Conservation (phyloP, 1,284 basidiomycete species). For the Inonotus obliquus region DNA sequence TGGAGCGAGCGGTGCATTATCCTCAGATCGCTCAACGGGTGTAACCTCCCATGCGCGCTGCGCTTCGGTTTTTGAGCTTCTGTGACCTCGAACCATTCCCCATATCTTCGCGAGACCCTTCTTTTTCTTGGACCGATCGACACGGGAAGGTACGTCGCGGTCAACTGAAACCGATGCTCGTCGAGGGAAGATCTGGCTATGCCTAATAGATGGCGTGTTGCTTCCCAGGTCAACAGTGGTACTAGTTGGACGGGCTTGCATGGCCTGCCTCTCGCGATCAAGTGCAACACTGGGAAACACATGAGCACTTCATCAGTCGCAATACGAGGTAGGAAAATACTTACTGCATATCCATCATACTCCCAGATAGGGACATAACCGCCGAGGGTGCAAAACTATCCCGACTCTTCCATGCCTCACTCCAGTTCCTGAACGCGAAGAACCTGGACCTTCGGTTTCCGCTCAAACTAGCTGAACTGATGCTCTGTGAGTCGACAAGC, state of each 20-base stretch:
- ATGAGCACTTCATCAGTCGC: slow-evolving; percentile 12
- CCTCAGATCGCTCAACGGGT: slow-evolving; percentile 46
- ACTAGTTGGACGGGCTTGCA: slow-evolving; percentile 33
- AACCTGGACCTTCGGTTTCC: slow-evolving; percentile 70
- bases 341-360: slow-evolving; percentile 94
- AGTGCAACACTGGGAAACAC: slow-evolving; percentile 55
- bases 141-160: slow-evolving; percentile 35
- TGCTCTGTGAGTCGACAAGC: slow-evolving; percentile 71
- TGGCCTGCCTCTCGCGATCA: slow-evolving; percentile 52
- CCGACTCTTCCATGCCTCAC: slow-evolving; percentile 69
- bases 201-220: slow-evolving; percentile 39
- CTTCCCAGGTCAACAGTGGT: slow-evolving; percentile 37
- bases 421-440: slow-evolving; percentile 78
- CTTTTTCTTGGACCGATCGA: slow-evolving; percentile 64
- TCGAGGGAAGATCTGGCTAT: slow-evolving; percentile 37
- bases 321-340: slow-evolving; percentile 31
- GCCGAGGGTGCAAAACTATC: slow-evolving; percentile 73
- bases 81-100: slow-evolving; percentile 62
- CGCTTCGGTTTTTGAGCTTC: slow-evolving; percentile 29
- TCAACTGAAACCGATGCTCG: slow-evolving; percentile 40
- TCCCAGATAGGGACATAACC: slow-evolving; percentile 54
- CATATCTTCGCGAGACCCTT: slow-evolving; percentile 81
- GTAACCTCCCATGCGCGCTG: slow-evolving; percentile 32
- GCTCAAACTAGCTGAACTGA: slow-evolving; percentile 47
- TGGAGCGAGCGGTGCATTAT: slow-evolving; percentile 72